These are phyloP conservation scores for Amphirosellinia nigrospora DNA, from an alignment of 495 filamentous ascomycete species.

Conservation along the genomic window DNA sequence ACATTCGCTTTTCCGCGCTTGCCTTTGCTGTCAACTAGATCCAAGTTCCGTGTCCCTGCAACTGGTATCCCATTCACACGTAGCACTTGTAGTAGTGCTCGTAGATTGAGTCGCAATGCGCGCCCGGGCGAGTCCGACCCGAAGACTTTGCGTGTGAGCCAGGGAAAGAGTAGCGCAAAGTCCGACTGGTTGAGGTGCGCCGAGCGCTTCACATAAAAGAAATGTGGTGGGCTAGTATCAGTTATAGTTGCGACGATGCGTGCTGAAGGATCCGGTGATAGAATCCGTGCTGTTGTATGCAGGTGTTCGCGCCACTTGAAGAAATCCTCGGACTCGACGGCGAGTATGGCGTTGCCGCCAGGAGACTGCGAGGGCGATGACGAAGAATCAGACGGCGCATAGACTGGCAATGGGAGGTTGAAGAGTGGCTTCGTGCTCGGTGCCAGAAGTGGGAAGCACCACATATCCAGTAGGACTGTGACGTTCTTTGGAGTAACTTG, in stretches of 20 bases:
- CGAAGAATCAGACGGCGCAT: conserved; percentile 42
- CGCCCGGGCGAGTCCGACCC: conserved; percentile 66
- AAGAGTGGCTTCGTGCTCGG: conserved; percentile 61
- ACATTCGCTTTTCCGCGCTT: not conserved
- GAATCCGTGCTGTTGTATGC: conserved; percentile 59
- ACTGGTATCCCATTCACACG: conserved; percentile 58
- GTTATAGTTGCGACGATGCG: conserved; percentile 33
- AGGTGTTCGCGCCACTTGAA: conserved; percentile 73
- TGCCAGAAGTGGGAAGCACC: conserved; percentile 70
- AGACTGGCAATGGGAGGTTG: conserved; percentile 69
- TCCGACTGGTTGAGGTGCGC: conserved; percentile 79
- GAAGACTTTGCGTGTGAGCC: conserved; percentile 63
- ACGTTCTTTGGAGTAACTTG: conserved; percentile 70
- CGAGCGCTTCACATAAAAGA: conserved; percentile 67
- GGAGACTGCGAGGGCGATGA: conserved; percentile 37
- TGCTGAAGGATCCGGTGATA: conserved; percentile 57
- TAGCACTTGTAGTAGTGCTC: conserved; percentile 68
- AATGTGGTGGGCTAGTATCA: conserved; percentile 47
- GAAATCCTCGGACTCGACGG: conserved; percentile 72
- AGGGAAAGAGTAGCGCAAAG: conserved; percentile 79
- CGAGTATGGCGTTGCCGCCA: conserved; percentile 59
- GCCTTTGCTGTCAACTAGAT: conserved; percentile 50
- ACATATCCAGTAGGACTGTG: conserved; percentile 72
- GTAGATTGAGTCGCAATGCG: conserved; percentile 65
- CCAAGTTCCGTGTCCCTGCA: conserved; percentile 53